These are phyloP conservation scores for Paramecium sexaurelia DNA, from an alignment of 73 alveolate species.

Conservation along the genomic window DNA sequence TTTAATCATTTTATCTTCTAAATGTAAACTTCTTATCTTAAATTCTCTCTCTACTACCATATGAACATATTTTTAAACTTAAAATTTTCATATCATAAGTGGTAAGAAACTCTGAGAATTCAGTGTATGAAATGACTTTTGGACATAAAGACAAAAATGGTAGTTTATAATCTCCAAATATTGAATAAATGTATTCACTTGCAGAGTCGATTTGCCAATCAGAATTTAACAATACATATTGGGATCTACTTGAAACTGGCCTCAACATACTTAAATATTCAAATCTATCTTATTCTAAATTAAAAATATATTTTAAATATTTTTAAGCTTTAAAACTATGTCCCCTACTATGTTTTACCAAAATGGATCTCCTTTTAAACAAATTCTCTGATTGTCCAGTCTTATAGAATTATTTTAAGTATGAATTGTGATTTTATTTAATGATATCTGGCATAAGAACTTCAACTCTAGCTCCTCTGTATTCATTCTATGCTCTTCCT, in stretches of 20 bases:
- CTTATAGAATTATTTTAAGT: background rate
- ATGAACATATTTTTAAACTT: background rate
- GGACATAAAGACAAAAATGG: background rate
- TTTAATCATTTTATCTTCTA: background rate
- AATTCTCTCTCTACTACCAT: conserved; percentile 1
- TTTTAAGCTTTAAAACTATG: background rate
- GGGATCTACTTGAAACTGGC: background rate
- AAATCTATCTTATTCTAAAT: background rate
- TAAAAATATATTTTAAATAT: background rate
- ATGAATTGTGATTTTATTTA: background rate
- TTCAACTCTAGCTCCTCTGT: conserved; percentile 8
- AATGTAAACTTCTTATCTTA: background rate
- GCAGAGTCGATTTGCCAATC: background rate
- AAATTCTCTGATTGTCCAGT: conserved; percentile 9
- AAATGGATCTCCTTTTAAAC: background rate
- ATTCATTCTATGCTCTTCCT: background rate
- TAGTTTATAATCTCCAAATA: background rate
- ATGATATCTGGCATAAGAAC: background rate
- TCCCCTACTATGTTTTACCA: background rate
- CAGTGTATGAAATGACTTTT: background rate
- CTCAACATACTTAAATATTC: conserved; percentile 16
- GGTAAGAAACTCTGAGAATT: background rate
- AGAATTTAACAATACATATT: background rate
- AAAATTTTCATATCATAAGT: background rate
- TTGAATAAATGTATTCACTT: background rate